These are phyloP conservation scores for Gnomoniopsis sp. DNA, from an alignment of 2,329 filamentous ascomycete genomes.

Conservation along the genomic window DNA sequence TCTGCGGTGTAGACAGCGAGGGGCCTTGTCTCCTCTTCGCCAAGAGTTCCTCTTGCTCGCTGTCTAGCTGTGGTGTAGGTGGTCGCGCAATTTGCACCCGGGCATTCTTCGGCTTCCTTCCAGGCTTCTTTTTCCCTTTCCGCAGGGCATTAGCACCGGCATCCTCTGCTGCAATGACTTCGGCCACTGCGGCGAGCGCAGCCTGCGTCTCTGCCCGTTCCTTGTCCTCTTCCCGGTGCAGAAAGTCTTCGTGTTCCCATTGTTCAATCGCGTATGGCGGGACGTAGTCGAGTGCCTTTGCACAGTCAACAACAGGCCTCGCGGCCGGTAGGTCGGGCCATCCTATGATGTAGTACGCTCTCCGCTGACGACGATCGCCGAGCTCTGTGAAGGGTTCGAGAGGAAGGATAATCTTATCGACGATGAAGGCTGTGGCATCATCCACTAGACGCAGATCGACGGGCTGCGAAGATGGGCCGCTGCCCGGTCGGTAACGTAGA, in stretches of 20 bases:
- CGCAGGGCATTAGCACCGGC: not conserved
- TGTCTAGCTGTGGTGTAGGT: conserved; percentile 11
- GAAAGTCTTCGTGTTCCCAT: conserved; percentile 47
- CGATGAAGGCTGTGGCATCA: conserved; percentile 55
- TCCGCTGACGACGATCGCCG: conserved; percentile 31
- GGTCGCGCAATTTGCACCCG: not conserved
- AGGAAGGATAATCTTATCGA: conserved; percentile 48
- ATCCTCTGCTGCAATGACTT: not conserved
- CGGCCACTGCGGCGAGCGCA: not conserved
- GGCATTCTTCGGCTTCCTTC: conserved; percentile 13
- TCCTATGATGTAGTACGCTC: conserved; percentile 52
- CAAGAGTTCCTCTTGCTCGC: conserved; percentile 25
- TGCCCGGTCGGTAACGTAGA: conserved; percentile 40
- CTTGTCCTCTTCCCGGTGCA: conserved; percentile 39
- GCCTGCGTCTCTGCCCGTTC: conserved; percentile 24
- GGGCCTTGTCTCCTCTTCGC: conserved; percentile 30
- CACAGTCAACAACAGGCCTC: conserved; percentile 42
- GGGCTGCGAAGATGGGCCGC: conserved; percentile 44
- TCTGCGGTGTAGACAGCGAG: conserved; percentile 38
- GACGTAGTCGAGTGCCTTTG: conserved; percentile 54
- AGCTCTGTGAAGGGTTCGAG: conserved; percentile 25
- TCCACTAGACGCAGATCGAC: conserved; percentile 44
- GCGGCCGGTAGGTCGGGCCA: conserved; percentile 52
- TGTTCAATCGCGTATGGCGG: conserved; percentile 54
- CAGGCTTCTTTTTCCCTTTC: conserved; percentile 12